Percentiles rank a stretch among this genome's conserved stretches.
phyloP scores from a whole-genome alignment of 2,329 filamentous ascomycete species.

The Trichoderma oligosporum region DNA sequence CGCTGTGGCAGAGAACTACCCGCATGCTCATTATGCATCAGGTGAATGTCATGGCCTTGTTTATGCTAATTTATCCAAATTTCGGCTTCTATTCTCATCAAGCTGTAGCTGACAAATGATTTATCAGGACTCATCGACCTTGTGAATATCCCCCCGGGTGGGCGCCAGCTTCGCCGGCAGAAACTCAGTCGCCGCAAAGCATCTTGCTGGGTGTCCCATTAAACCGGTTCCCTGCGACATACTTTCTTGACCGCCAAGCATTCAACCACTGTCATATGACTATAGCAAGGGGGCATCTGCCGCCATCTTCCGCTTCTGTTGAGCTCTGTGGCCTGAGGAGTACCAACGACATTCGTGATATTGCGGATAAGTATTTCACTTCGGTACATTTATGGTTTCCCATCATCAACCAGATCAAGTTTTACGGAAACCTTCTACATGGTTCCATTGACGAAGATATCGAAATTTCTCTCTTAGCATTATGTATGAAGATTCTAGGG shows the following conservation, averaged over 20 bases:
- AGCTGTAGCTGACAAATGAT: too few species aligned
- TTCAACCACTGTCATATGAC: slow-evolving; percentile 1
- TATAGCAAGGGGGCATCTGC: neutral
- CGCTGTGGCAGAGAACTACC: neutral
- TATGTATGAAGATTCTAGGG: neutral
- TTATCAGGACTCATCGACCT: too few species aligned
- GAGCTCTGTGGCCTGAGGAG: neutral
- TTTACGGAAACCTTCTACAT: neutral
- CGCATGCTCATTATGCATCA: neutral
- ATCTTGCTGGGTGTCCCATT: neutral
- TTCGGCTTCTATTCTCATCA: too few species aligned
- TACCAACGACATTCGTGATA: too few species aligned
- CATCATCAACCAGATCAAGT: neutral
- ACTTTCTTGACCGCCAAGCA: neutral
- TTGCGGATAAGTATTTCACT: too few species aligned
- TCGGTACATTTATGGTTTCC: neutral
- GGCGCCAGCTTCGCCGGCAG: too few species aligned
- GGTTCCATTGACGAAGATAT: neutral
- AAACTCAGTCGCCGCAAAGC: too few species aligned
- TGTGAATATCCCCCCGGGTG: too few species aligned
- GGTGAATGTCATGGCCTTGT: neutral
- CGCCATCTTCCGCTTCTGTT: neutral
- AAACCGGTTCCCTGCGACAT: neutral
- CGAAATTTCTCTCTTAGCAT: neutral
- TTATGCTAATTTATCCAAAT: neutral